These are phyloP conservation scores for Talaromyces verruculosus DNA, from an alignment of 2,329 filamentous ascomycete species.

Conservation along the genomic window DNA sequence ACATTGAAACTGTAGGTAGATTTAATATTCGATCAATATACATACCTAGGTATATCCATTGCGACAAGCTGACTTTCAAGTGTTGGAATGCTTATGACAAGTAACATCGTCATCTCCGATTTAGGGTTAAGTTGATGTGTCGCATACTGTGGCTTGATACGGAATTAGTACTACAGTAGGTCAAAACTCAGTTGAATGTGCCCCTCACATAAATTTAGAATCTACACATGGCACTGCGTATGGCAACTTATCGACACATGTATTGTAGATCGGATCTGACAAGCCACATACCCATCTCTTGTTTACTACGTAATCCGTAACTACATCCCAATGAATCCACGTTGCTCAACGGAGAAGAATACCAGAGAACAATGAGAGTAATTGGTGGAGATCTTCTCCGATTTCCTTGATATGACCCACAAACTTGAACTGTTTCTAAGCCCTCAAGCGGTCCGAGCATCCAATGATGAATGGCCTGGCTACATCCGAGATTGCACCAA, in stretches of 20 bases:
- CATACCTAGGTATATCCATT: neutral
- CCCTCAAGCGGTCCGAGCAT: neutral
- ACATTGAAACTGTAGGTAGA: neutral
- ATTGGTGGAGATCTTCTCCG: neutral
- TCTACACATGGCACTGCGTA: neutral
- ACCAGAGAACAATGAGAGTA: neutral
- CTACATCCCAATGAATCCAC: neutral
- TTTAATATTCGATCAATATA: neutral
- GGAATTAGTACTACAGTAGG: neutral
- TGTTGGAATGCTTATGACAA: neutral
- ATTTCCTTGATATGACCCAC: neutral
- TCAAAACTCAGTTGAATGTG: neutral
- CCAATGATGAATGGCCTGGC: neutral
- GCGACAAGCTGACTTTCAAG: neutral
- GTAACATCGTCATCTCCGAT: neutral
- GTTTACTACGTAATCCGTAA: neutral
- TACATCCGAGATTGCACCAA: neutral
- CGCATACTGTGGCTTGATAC: neutral
- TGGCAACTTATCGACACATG: neutral
- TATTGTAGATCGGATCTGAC: neutral
- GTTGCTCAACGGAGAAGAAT: too few species aligned
- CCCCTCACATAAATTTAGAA: neutral
- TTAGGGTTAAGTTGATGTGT: neutral
- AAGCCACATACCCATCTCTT: neutral
- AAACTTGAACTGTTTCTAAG: too few species aligned